Conservation (phyloP, 73 alveolate species). For the Stentor roeselii region DNA sequence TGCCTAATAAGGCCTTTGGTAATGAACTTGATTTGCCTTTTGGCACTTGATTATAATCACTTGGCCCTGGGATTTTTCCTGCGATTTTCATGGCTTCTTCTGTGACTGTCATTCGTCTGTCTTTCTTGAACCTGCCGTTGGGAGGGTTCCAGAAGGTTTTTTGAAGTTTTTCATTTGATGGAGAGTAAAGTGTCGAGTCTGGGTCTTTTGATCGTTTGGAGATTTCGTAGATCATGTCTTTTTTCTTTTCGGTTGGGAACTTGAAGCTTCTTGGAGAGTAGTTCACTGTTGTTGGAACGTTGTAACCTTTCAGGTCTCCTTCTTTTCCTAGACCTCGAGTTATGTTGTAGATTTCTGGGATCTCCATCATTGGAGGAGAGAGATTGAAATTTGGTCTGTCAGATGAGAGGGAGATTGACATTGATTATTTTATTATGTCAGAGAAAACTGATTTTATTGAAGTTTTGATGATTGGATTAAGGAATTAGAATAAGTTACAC, state of each 20-base stretch:
- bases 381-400: not conserved
- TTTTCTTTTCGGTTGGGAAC: slow-evolving; percentile 6
- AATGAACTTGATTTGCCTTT: not conserved
- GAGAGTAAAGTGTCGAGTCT: not conserved
- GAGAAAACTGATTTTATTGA: no score
- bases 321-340: not conserved
- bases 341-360: not conserved
- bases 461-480: no score
- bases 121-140: slow-evolving; percentile 14
- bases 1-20: not conserved
- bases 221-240: slow-evolving; percentile 6
- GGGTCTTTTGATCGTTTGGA: slow-evolving; percentile 16
- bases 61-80: slow-evolving; percentile 13
- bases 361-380: not conserved
- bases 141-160: slow-evolving; percentile 1
- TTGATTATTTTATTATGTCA: no score
- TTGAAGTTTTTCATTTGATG: not conserved
- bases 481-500: no score
- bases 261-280: not conserved
- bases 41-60: not conserved
- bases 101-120: not conserved
- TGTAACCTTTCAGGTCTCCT: not conserved
- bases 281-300: not conserved
- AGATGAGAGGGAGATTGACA: no score
- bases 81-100: not conserved